phyloP scores from a whole-genome alignment of 2,329 filamentous ascomycete genomes.

The Epichloe gansuensis region DNA sequence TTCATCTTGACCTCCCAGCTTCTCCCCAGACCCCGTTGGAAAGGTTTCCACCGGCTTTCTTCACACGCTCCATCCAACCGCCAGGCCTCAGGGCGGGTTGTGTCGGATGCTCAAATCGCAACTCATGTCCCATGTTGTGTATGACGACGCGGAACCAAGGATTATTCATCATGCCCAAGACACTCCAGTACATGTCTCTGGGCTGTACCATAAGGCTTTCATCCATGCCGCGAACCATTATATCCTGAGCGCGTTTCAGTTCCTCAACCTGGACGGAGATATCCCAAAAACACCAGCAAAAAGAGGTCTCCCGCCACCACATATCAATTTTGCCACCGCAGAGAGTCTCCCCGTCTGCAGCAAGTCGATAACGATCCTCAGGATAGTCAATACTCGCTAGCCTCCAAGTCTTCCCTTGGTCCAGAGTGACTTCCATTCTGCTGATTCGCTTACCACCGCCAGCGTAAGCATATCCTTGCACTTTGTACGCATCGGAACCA shows the following conservation, averaged over 20 bases:
- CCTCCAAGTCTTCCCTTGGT: conserved; percentile 70
- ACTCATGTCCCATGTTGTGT: conserved; percentile 44
- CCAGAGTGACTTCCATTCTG: conserved; percentile 69
- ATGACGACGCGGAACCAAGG: conserved; percentile 82
- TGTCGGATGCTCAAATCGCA: conserved; percentile 82
- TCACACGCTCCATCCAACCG: conserved; percentile 90
- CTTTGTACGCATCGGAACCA: conserved; percentile 43
- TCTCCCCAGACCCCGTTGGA: conserved; percentile 78
- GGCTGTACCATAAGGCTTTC: conserved; percentile 79
- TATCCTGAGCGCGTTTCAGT: conserved; percentile 52
- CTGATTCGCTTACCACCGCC: conserved; percentile 78
- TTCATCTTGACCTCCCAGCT: conserved; percentile 38
- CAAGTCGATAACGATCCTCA: conserved; percentile 68
- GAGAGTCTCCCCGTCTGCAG: conserved; percentile 46
- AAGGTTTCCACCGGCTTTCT: conserved; percentile 69
- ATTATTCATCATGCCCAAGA: conserved; percentile 97
- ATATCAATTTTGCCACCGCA: conserved; percentile 72
- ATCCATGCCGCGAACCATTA: conserved; percentile 81
- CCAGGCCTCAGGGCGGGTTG: conserved; percentile 64
- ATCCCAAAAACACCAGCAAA: conserved; percentile 92
- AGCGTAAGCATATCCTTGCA: conserved; percentile 76
- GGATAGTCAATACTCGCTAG: conserved; percentile 69
- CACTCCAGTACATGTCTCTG: conserved; percentile 91
- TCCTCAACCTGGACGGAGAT: conserved; percentile 53
- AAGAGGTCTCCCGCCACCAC: conserved; percentile 67